Evolutionary conservation across 805 yeast species (phyloP).

Genomic region (Candida methanosorbosa): DNA sequence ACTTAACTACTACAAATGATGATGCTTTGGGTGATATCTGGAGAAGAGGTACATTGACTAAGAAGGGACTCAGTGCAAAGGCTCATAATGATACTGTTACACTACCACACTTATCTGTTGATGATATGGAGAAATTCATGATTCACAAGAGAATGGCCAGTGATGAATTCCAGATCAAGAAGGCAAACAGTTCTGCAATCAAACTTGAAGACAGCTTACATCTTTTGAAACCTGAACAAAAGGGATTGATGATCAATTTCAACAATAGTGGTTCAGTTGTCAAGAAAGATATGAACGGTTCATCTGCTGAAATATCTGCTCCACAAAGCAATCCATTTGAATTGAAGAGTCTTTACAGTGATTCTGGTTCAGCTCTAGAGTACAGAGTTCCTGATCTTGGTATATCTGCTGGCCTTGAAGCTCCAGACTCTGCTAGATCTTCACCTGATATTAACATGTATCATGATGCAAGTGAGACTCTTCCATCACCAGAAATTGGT

Average conservation of each 20-base stretch:
- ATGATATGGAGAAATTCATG: conserved; percentile 21
- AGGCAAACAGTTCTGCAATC: conserved; percentile 12
- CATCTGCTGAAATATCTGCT: too few species aligned
- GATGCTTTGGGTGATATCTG: conserved; percentile 17
- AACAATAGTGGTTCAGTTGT: not conserved
- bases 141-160: conserved; percentile 21
- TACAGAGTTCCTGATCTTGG: conserved; percentile 18
- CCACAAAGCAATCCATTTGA: too few species aligned
- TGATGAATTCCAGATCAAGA: conserved; percentile 21
- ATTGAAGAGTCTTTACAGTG: conserved; percentile 2
- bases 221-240: conserved; percentile 12
- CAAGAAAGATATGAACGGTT: too few species aligned
- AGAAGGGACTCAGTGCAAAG: conserved; percentile 7
- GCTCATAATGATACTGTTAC: conserved; percentile 6
- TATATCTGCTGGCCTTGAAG: conserved; percentile 15
- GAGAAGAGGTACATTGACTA: conserved; percentile 19
- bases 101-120: conserved; percentile 14
- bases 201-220: conserved; percentile 7
- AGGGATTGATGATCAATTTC: conserved; percentile 13
- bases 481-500: not conserved
- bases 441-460: not conserved
- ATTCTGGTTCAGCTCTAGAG: conserved; percentile 9
- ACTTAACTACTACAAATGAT: conserved; percentile 2
- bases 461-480: not conserved
- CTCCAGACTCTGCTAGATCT: not conserved